phyloP scores from a whole-genome alignment of 2,329 filamentous ascomycete genomes.

The Penicillium crustosum region DNA sequence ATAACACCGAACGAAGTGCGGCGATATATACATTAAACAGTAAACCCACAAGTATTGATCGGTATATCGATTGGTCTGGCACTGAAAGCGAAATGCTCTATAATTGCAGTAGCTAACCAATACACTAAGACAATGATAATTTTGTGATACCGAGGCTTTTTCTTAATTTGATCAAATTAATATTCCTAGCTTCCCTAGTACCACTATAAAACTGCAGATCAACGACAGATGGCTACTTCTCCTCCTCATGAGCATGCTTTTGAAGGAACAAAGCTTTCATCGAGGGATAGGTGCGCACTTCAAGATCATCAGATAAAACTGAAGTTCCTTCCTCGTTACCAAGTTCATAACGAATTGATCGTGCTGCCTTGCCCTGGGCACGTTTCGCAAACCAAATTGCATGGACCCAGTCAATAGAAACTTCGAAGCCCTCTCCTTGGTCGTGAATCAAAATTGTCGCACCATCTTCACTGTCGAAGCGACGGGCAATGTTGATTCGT shows the following conservation, averaged over 20 bases:
- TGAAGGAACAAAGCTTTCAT: constrained; percentile 14
- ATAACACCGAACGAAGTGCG: too few relatives aligned
- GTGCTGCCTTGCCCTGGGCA: constrained; percentile 8
- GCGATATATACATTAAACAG: too few relatives aligned
- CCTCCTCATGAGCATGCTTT: constrained; percentile 9
- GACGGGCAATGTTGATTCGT: background rate
- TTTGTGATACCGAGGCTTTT: too few relatives aligned
- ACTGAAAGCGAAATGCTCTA: too few relatives aligned
- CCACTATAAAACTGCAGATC: background rate
- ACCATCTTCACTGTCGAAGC: constrained; percentile 4
- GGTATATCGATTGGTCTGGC: too few relatives aligned
- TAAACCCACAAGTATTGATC: too few relatives aligned
- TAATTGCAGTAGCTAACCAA: too few relatives aligned
- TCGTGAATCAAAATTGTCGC: constrained; percentile 12
- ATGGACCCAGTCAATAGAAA: constrained; percentile 13
- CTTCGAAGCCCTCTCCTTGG: constrained; percentile 11
- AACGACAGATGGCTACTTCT: constrained; percentile 45
- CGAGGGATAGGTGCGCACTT: constrained; percentile 12
- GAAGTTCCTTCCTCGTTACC: constrained; percentile 1
- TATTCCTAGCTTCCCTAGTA: too few relatives aligned
- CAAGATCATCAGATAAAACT: constrained; percentile 3
- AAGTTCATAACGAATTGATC: constrained; percentile 2
- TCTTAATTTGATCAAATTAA: background rate
- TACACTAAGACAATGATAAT: too few relatives aligned
- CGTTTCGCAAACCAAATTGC: constrained; percentile 12